A percentile compares a stretch with the other conserved stretches of the same genome.
Conservation (phyloP, 331 rosid species). For the Quercus phellos region DNA sequence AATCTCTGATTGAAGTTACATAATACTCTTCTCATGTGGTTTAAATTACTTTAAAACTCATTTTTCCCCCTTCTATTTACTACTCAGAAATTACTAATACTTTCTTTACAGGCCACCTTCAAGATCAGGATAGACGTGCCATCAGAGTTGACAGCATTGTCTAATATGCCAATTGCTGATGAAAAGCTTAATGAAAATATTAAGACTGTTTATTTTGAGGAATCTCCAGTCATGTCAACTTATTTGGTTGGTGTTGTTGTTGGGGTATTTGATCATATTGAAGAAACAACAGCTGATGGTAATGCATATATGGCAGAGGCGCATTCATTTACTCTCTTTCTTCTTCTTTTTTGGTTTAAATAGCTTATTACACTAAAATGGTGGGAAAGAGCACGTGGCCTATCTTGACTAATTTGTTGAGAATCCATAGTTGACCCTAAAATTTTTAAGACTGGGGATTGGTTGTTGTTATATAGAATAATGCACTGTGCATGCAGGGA, state of each 20-base stretch:
- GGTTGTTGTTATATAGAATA: too few species aligned
- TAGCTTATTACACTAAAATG: not conserved
- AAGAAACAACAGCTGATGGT: conserved; percentile 45
- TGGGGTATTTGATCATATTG: conserved; percentile 49
- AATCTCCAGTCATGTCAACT: conserved; percentile 65
- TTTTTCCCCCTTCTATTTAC: not conserved
- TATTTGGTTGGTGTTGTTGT: conserved; percentile 60
- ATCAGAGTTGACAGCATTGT: conserved; percentile 52
- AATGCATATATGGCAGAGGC: conserved; percentile 17
- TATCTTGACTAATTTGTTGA: too few species aligned
- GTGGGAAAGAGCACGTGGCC: too few species aligned
- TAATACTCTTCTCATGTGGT: not conserved
- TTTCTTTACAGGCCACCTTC: conserved; percentile 52
- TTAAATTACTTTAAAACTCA: not conserved
- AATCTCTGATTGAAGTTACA: not conserved
- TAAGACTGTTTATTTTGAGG: conserved; percentile 44
- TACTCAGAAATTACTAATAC: not conserved
- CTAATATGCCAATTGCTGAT: conserved; percentile 54
- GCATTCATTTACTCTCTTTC: not conserved
- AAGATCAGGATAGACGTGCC: conserved; percentile 54
- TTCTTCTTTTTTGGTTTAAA: not conserved
- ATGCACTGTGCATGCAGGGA: conserved; percentile 23
- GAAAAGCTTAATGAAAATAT: conserved; percentile 41
- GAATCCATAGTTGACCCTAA: too few species aligned
- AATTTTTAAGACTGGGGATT: too few species aligned